Percentiles rank a stretch among this genome's conserved stretches.
Evolutionary conservation across 495 filamentous ascomycete species (phyloP).

Genomic region (Hypoxylon subgilvum): DNA sequence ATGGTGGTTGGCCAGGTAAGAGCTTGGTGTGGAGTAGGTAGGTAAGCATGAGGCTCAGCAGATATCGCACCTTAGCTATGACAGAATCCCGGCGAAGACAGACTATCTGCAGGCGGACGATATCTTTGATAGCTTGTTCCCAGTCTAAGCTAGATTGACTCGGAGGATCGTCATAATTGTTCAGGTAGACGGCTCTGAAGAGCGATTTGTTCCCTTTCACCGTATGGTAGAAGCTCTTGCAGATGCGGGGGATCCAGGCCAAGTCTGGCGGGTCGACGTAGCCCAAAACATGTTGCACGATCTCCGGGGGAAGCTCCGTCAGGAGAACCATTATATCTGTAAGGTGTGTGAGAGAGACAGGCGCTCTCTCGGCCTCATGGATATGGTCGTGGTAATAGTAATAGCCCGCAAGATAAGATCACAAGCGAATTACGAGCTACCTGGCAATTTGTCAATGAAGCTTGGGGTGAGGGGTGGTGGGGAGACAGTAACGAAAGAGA

Average conservation of each 20-base stretch:
- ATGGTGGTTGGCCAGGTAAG: not conserved
- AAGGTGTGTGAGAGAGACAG: not conserved
- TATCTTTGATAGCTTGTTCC: slow-evolving; percentile 55
- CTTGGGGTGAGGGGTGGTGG: slow-evolving; percentile 12
- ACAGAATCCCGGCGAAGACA: slow-evolving; percentile 36
- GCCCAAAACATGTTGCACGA: slow-evolving; percentile 61
- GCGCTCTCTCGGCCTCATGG: not conserved
- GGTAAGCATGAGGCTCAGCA: slow-evolving; percentile 21
- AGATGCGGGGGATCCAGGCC: slow-evolving; percentile 51
- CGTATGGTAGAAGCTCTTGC: slow-evolving; percentile 54
- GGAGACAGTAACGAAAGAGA: not conserved
- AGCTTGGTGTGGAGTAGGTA: not conserved
- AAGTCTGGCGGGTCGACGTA: slow-evolving; percentile 62
- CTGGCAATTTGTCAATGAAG: slow-evolving; percentile 2
- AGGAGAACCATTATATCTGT: slow-evolving; percentile 38
- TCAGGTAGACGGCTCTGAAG: slow-evolving; percentile 60
- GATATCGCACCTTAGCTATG: slow-evolving; percentile 47
- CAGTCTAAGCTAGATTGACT: slow-evolving; percentile 49
- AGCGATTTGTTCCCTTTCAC: slow-evolving; percentile 58
- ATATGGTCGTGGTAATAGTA: not conserved
- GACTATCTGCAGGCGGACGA: slow-evolving; percentile 55
- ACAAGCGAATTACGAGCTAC: slow-evolving; percentile 3
- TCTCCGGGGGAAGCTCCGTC: slow-evolving; percentile 60
- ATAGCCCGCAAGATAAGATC: slow-evolving; percentile 18
- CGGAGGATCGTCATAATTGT: slow-evolving; percentile 46